Base-by-base conservation (phyloP, 768 basidiomycete species). In the Tulasnella sp. region DNA sequence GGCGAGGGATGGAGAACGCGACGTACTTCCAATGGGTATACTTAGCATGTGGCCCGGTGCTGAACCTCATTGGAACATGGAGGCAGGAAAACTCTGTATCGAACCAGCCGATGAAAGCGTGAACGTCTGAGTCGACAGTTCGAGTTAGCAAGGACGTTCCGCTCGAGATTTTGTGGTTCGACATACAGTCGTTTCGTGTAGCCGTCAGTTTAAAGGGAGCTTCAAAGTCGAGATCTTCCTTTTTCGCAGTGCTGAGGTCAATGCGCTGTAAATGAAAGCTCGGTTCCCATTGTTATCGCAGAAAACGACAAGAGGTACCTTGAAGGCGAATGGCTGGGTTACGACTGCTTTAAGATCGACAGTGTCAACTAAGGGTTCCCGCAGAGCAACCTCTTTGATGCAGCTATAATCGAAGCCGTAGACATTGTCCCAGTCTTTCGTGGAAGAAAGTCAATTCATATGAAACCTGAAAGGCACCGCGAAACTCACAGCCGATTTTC, bases 331-430 rank as follows among this genome's bases (percentile, higher is more conserved):
- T 55, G 98, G 97, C 84, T 96, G 91, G 3, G 96, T 96, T 57
- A 95, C 96, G 77, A 99, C 96, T 2, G 95, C 87, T 85, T 96
- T 97, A 81, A 99, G 86, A 81, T 99, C 98, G 79, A 99, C 98
- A n/a, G 96, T 98, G 85, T 99, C 98, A 42, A 99, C 98, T 70
- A 99, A 87, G 67, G 98, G 98, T 83, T 99, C 98, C 40, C 93
- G 89, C 77, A 99, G 86, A 2, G 98, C 98, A 81, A 99, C 98
- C 84, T 98, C 95, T 86, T 99, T 98, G 88, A 99, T 99, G 84
- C 98, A 98, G 55, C 96, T 98, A 85, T 94, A 99, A 85, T 99
- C 96, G 85, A 99, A 99, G 35, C 98, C 98, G 85, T 99, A 99
- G 29, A 99, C 98, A 82, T 98, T 96, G 83, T 98, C 96, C 98